A percentile compares a stretch with the other conserved stretches of the same genome.
Conservation (phyloP, 345 rosid genomes). For the thale cress (Arabidopsis thaliana) region TAIR10.1 NC_003074.8:9040501-9041000, state of each 20-base stretch:
- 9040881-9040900: slow-evolving; percentile 75
- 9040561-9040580: slow-evolving; percentile 78
- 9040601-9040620: slow-evolving; percentile 81
- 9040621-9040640: slow-evolving; percentile 75
- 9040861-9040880: slow-evolving; percentile 66
- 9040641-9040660: slow-evolving; percentile 66
- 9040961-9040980: slow-evolving; percentile 57
- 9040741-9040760: slow-evolving; percentile 75
- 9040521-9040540: slow-evolving; percentile 67
- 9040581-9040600: slow-evolving; percentile 24
- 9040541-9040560: slow-evolving; percentile 31
- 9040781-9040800: slow-evolving; percentile 56
- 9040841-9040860: slow-evolving; percentile 68
- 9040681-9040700: slow-evolving; percentile 60
- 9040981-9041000: slow-evolving; percentile 60
- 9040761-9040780: slow-evolving; percentile 61
- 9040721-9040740: slow-evolving; percentile 56
- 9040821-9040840: slow-evolving; percentile 74
- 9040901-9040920: slow-evolving; percentile 69
- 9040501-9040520: slow-evolving; percentile 60
- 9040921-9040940: slow-evolving; percentile 66
- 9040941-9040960: slow-evolving; percentile 78
- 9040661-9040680: slow-evolving; percentile 74
- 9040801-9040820: slow-evolving; percentile 79
- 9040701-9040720: slow-evolving; percentile 63